These are phyloP conservation scores for Fistulinella cinereoalba DNA, from an alignment of 1,284 basidiomycete genomes.

Conservation along the genomic window DNA sequence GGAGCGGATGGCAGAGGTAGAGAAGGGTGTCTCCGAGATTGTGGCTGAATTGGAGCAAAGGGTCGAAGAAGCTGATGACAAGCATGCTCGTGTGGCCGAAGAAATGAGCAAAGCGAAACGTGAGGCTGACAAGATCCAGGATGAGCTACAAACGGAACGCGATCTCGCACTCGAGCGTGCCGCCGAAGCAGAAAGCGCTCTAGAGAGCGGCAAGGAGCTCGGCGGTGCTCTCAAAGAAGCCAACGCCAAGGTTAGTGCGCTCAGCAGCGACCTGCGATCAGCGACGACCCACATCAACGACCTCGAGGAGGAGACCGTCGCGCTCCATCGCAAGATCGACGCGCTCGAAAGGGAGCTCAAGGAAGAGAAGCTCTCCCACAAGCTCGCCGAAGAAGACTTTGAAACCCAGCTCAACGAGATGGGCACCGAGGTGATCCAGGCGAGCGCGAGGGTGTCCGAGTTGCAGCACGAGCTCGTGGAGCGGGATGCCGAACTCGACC, in stretches of 20 bases:
- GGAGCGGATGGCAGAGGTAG: constrained; percentile 64
- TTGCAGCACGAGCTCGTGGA: constrained; percentile 35
- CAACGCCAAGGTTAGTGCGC: constrained; percentile 53
- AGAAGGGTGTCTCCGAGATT: constrained; percentile 62
- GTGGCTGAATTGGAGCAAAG: constrained; percentile 62
- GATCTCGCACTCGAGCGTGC: constrained; percentile 56
- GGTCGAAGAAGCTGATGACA: constrained; percentile 49
- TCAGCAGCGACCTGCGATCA: constrained; percentile 53
- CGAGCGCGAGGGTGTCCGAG: constrained; percentile 30
- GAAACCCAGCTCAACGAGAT: constrained; percentile 31
- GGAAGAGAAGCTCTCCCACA: constrained; percentile 46
- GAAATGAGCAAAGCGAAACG: constrained; percentile 40
- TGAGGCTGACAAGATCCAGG: constrained; percentile 46
- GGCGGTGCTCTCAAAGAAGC: constrained; percentile 62
- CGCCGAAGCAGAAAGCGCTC: constrained; percentile 55
- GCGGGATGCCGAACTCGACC: constrained; percentile 19
- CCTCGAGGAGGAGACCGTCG: constrained; percentile 25
- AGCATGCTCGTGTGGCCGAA: constrained; percentile 39
- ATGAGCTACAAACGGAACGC: constrained; percentile 47
- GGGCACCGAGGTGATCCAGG: constrained; percentile 28
- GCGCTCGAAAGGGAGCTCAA: constrained; percentile 53
- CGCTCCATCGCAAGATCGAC: constrained; percentile 47
- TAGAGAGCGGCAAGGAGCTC: constrained; percentile 61
- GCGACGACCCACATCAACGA: constrained; percentile 50
- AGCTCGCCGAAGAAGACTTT: constrained; percentile 32